These are phyloP conservation scores for Arabidopsis hybrid DNA, from an alignment of 441 rosid genomes.

Conservation along the genomic window DNA sequence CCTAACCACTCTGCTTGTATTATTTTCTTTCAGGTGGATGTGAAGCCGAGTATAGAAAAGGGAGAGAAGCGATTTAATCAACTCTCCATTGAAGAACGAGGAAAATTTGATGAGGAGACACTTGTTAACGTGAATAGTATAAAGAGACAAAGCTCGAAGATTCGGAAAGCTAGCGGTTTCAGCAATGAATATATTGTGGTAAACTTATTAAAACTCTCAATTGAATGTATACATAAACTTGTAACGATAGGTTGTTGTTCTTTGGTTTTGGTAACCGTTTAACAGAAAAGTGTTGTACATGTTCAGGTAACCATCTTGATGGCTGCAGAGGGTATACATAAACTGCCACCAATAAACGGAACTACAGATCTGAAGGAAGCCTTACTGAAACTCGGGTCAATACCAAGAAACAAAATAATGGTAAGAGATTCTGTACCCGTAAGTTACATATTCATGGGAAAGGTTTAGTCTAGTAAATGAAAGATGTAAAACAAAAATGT, in stretches of 20 bases:
- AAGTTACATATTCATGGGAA: not conserved
- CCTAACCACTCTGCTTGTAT: slow-evolving; percentile 11
- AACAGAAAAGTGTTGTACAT: slow-evolving; percentile 18
- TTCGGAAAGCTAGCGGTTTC: slow-evolving; percentile 65
- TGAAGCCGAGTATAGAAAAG: slow-evolving; percentile 72
- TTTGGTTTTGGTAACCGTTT: not conserved
- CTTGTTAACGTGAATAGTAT: slow-evolving; percentile 87
- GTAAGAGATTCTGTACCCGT: slow-evolving; percentile 48
- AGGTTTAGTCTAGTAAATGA: slow-evolving; percentile 13
- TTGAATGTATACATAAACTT: not conserved
- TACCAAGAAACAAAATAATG: slow-evolving; percentile 69
- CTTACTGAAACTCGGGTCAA: slow-evolving; percentile 77
- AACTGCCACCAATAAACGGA: slow-evolving; percentile 75
- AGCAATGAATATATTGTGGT: slow-evolving; percentile 94
- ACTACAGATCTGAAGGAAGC: slow-evolving; percentile 83
- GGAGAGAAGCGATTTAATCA: slow-evolving; percentile 92
- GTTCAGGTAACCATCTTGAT: slow-evolving; percentile 82
- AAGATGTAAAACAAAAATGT: slow-evolving; percentile 17
- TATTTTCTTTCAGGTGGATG: slow-evolving; percentile 62
- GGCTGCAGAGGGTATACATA: slow-evolving; percentile 89
- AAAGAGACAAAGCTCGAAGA: slow-evolving; percentile 64
- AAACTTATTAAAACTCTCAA: slow-evolving; percentile 34
- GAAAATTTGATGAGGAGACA: slow-evolving; percentile 93
- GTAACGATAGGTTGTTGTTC: not conserved
- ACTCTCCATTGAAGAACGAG: slow-evolving; percentile 94